Evolutionary conservation across 2,329 filamentous ascomycete genomes (phyloP), one percentile per base, ranked within the genome.

Genomic region (Epichloe elymi): DNA sequence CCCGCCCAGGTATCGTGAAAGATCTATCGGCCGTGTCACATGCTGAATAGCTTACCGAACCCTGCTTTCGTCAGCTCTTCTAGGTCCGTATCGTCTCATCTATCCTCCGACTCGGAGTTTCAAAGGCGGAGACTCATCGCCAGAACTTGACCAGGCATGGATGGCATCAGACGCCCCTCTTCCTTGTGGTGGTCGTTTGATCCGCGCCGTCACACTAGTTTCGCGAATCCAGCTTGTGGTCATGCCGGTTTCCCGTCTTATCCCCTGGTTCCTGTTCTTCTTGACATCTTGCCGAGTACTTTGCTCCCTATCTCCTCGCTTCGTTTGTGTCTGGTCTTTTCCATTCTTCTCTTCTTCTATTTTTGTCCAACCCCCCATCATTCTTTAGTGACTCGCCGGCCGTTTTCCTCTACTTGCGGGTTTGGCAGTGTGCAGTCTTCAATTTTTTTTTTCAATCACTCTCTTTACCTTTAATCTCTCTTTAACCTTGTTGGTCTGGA

Each of bases 271-370:
- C 51, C 52, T 52, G 55, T 55, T 55, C 49, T 60, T 65, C 68
- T 71, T 69, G 70, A 68, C 66, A 65, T 60, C 59, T 53, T 55
- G 54, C 55, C 56, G 57, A 61, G 54, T 60, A 63, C 61, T 60
- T 65, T 63, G 56, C 56, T 53, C 53, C 57, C 53, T 53, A 58
- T 60, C 59, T 58, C 59, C 62, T 65, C 64, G 36, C 42, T 67
- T 65, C 63, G 57, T 61, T 62, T 60, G 64, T 65, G 63, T 68
- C 69, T 72, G 71, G 69, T 73, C 70, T 69, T 74, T 67, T 73
- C 64, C 67, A 5, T 46, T 30, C 41, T 46, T 14, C 10, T 49
- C 26, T 43, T 46, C 20, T 17, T 15, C 5, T n/a, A 17, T 41
- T 36, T 19, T 17, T 70, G 74, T 74, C 72, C 10, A 48, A 49